phyloP scores from a whole-genome alignment of 1,284 basidiomycete genomes.

The Exsudoporus floridanus region DNA sequence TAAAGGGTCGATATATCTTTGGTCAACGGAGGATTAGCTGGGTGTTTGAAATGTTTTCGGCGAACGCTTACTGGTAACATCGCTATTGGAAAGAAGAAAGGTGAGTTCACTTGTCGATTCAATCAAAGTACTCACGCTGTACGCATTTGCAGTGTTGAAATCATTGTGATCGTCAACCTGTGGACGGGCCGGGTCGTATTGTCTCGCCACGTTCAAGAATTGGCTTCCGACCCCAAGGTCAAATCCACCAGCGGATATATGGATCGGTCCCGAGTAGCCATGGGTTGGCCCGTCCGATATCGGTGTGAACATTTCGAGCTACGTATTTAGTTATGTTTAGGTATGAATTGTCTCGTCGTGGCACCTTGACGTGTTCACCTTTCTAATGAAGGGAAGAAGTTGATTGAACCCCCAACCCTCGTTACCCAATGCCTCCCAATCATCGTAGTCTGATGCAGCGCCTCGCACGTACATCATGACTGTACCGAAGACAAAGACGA shows the following conservation, averaged over 20 bases:
- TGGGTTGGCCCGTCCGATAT: conserved; percentile 40
- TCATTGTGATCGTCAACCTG: conserved; percentile 46
- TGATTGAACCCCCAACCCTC: conserved; percentile 49
- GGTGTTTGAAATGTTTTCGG: too few relatives aligned
- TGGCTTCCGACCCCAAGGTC: conserved; percentile 42
- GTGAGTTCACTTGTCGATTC: neutral
- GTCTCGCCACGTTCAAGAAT: conserved; percentile 43
- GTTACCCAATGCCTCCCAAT: conserved; percentile 52
- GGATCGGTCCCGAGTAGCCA: conserved; percentile 54
- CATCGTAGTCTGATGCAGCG: conserved; percentile 56
- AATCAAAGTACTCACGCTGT: conserved; percentile 41
- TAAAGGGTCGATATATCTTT: conserved; percentile 49
- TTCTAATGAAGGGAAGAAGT: conserved; percentile 51
- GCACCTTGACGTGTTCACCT: conserved; percentile 36
- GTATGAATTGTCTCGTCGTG: neutral
- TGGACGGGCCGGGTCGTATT: conserved; percentile 46
- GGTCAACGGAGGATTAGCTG: neutral
- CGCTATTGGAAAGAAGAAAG: neutral
- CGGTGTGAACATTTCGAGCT: conserved; percentile 54
- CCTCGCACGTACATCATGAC: conserved; percentile 56
- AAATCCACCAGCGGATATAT: conserved; percentile 44
- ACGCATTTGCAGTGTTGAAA: conserved; percentile 41
- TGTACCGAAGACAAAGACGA: conserved; percentile 21
- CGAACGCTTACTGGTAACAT: conserved; percentile 6
- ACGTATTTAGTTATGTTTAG: neutral